Conservation (phyloP, 257 asterid genomes). For the Nicotiana benthamiana region DNA sequence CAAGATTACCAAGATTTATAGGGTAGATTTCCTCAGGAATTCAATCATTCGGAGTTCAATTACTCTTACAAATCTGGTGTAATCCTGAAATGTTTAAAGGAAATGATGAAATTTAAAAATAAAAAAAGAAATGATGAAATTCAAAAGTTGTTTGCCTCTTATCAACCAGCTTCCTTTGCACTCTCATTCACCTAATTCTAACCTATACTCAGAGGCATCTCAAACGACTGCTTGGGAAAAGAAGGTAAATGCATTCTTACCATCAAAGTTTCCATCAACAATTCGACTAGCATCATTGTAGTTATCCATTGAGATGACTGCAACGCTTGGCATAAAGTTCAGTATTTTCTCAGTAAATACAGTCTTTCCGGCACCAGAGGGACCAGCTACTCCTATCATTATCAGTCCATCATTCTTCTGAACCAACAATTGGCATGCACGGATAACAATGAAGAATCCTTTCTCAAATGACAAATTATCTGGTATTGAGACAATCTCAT, state of each 20-base stretch:
- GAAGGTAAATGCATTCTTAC: conserved; percentile 29
- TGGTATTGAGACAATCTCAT: conserved; percentile 63
- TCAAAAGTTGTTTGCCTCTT: neutral
- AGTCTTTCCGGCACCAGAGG: conserved; percentile 99
- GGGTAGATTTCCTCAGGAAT: neutral
- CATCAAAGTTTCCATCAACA: conserved; percentile 92
- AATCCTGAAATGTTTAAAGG: neutral
- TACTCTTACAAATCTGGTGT: neutral
- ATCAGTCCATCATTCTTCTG: conserved; percentile 86
- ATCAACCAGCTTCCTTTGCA: neutral
- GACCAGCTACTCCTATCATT: conserved; percentile 88
- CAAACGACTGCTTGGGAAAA: neutral
- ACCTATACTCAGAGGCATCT: neutral
- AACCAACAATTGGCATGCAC: conserved; percentile 79
- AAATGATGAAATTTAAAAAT: neutral
- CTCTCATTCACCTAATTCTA: neutral
- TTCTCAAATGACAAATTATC: conserved; percentile 86
- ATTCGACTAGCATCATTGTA: conserved; percentile 95
- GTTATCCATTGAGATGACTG: conserved; percentile 95
- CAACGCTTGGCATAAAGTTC: conserved; percentile 85
- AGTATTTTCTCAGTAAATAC: conserved; percentile 57
- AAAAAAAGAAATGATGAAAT: neutral
- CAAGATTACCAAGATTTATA: neutral
- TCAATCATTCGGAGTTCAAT: neutral
- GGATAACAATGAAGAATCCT: conserved; percentile 84